Conservation (phyloP, 108 stramenopile species). For the Schizochytrium sp. region DNA sequence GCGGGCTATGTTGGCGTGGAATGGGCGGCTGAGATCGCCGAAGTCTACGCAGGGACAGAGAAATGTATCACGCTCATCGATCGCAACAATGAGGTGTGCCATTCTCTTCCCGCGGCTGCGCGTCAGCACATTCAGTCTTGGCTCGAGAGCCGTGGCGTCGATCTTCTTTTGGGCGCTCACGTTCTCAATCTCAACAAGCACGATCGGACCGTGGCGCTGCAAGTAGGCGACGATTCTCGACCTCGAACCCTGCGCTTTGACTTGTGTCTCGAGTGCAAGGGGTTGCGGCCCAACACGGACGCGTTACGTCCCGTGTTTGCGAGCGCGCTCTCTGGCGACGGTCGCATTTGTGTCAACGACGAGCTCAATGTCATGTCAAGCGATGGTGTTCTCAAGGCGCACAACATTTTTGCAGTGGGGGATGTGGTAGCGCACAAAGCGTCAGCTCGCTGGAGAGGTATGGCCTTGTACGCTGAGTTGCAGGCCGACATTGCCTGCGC, state of each 20-base stretch:
- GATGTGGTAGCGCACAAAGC: neutral
- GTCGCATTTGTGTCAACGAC: neutral
- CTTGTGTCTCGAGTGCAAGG: neutral
- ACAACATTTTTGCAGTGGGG: neutral
- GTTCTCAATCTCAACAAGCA: neutral
- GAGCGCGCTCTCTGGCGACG: neutral
- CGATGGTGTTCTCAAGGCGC: neutral
- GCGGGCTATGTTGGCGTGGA: neutral
- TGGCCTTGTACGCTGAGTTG: neutral
- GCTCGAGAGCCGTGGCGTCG: neutral
- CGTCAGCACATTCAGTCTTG: neutral
- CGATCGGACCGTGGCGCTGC: neutral
- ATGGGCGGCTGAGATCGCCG: neutral
- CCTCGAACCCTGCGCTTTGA: neutral
- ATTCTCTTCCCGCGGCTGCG: neutral
- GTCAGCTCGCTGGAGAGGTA: neutral
- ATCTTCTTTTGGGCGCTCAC: neutral
- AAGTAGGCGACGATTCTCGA: neutral
- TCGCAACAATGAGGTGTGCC: neutral
- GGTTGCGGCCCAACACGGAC: neutral
- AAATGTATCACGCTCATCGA: neutral
- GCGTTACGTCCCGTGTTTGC: neutral
- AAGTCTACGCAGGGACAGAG: neutral
- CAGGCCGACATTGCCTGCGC: neutral
- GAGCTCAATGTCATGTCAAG: neutral